A percentile compares a stretch with the other conserved stretches of the same genome.
phyloP scores from a whole-genome alignment of 768 basidiomycete species.

The Podaxis sp. region DNA sequence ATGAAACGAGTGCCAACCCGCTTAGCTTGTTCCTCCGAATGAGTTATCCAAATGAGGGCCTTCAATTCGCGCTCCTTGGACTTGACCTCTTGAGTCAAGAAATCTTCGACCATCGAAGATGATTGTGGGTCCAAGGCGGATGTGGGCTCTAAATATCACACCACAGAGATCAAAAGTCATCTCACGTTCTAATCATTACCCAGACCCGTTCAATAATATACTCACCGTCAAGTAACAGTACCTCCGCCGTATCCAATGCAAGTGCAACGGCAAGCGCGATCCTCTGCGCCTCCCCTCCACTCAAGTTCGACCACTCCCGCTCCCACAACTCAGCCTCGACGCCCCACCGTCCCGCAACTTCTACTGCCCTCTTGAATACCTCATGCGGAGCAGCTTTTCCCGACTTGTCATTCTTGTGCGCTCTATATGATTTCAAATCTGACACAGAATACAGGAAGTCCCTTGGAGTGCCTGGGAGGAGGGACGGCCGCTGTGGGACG shows the following conservation, averaged over 20 bases:
- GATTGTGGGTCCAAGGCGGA: slow-evolving; percentile 80
- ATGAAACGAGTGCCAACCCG: slow-evolving; percentile 74
- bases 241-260: slow-evolving; percentile 72
- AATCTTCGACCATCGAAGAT: slow-evolving; percentile 64
- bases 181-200: neutral
- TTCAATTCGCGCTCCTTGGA: slow-evolving; percentile 52
- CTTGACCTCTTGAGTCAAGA: slow-evolving; percentile 52
- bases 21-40: slow-evolving; percentile 77
- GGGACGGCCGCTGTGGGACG: slow-evolving; percentile 84
- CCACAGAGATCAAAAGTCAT: neutral
- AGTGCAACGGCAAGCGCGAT: slow-evolving; percentile 77
- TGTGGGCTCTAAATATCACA: slow-evolving; percentile 67
- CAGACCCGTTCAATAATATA: slow-evolving; percentile 11
- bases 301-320: slow-evolving; percentile 75
- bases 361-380: slow-evolving; percentile 40
- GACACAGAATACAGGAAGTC: slow-evolving; percentile 56
- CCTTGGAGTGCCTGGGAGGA: slow-evolving; percentile 79
- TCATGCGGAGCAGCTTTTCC: slow-evolving; percentile 20
- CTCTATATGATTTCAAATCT: slow-evolving; percentile 2
- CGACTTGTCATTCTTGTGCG: slow-evolving; percentile 5
- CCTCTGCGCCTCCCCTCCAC: slow-evolving; percentile 86
- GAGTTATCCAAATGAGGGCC: slow-evolving; percentile 86
- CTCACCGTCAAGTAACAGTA: slow-evolving; percentile 79
- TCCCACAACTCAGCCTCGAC: slow-evolving; percentile 72
- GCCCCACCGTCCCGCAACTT: slow-evolving; percentile 65